phyloP scores from a whole-genome alignment of 108 stramenopile species.

The Pseudonitzschia multiseries region DNA sequence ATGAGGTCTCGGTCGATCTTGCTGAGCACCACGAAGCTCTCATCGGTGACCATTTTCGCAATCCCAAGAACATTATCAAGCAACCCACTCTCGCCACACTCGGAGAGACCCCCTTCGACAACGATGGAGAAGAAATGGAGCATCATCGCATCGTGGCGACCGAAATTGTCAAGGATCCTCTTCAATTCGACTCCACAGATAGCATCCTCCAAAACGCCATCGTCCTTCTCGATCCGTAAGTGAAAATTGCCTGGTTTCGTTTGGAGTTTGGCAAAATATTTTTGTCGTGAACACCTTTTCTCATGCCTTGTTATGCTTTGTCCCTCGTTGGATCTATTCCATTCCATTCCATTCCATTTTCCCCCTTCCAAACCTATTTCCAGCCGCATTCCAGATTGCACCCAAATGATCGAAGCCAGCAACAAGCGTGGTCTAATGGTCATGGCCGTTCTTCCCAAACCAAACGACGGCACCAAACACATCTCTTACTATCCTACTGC shows the following conservation, averaged over 20 bases:
- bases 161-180: constrained; percentile 49
- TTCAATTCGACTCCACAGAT: constrained; percentile 23
- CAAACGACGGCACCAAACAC: constrained; percentile 16
- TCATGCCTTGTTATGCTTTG: not conserved
- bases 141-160: constrained; percentile 57
- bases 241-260: not conserved
- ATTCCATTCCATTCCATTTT: too few relatives aligned
- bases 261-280: not conserved
- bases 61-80: not conserved
- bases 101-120: not conserved
- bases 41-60: not conserved
- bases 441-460: constrained; percentile 54
- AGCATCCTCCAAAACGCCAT: constrained; percentile 50
- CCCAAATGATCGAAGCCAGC: constrained; percentile 42
- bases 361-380: not conserved
- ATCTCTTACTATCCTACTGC: constrained; percentile 45
- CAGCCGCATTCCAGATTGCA: constrained; percentile 43
- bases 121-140: constrained; percentile 10
- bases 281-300: not conserved
- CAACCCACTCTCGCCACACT: not conserved
- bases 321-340: too few relatives aligned
- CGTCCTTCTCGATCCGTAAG: constrained; percentile 46
- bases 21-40: not conserved
- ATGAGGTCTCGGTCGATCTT: not conserved
- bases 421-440: constrained; percentile 51